A percentile compares a stretch with the other conserved stretches of the same genome.
phyloP scores from a whole-genome alignment of 2,329 filamentous ascomycete genomes.

The Aspergillus sp. region DNA sequence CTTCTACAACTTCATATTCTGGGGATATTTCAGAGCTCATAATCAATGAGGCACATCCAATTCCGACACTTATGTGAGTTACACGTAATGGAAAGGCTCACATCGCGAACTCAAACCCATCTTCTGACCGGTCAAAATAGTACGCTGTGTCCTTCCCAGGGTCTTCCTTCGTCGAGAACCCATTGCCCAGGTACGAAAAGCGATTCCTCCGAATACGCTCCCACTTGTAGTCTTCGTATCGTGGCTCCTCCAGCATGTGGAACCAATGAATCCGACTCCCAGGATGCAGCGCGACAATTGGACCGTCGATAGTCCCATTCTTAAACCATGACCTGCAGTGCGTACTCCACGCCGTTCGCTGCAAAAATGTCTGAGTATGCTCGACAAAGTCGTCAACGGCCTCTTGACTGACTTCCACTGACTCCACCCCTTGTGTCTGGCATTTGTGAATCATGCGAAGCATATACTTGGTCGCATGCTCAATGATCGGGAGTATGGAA shows the following conservation, averaged over 20 bases:
- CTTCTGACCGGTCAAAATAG: background rate
- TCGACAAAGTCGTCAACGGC: slow-evolving; percentile 16
- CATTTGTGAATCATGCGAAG: slow-evolving; percentile 39
- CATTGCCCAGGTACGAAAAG: slow-evolving; percentile 54
- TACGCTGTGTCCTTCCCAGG: background rate
- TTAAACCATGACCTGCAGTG: slow-evolving; percentile 39
- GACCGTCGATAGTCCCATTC: slow-evolving; percentile 41
- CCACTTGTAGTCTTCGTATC: slow-evolving; percentile 58
- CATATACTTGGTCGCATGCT: slow-evolving; percentile 54
- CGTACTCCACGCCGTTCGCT: background rate
- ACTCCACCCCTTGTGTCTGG: slow-evolving; percentile 51
- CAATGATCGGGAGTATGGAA: slow-evolving; percentile 50
- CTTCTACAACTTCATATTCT: background rate
- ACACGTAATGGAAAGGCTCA: too few species aligned
- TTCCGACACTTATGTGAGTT: too few species aligned
- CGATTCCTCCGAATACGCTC: slow-evolving; percentile 40
- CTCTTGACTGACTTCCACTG: slow-evolving; percentile 39
- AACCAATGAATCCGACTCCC: slow-evolving; percentile 44
- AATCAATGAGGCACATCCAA: too few species aligned
- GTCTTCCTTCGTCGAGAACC: slow-evolving; percentile 41
- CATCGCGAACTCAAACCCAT: background rate
- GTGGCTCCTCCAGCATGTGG: slow-evolving; percentile 30
- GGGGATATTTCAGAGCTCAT: background rate
- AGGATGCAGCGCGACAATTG: slow-evolving; percentile 51
- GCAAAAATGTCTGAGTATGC: slow-evolving; percentile 48